Evolutionary conservation across 495 filamentous ascomycete species (phyloP).

Genomic region (Alectoria sarmentosa): DNA sequence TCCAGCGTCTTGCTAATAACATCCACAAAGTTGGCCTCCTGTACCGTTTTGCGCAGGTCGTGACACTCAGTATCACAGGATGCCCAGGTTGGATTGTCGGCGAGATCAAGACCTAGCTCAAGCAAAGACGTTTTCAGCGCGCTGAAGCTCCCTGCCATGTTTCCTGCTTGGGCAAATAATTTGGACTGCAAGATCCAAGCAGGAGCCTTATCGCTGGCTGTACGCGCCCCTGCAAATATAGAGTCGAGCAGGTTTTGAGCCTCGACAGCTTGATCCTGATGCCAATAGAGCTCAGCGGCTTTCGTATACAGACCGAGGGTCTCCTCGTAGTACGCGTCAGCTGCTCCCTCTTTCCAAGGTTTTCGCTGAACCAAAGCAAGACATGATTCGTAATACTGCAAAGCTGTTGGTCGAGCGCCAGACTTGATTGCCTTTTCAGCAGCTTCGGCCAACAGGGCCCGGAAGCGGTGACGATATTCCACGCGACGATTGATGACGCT

Average conservation of each 20-base stretch:
- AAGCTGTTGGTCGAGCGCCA: conserved; percentile 69
- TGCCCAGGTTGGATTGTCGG: conserved; percentile 58
- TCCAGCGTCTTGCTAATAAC: conserved; percentile 45
- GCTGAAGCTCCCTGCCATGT: conserved; percentile 59
- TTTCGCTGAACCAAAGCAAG: conserved; percentile 69
- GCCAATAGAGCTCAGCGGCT: conserved; percentile 75
- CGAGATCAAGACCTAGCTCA: conserved; percentile 58
- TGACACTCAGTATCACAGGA: conserved; percentile 68
- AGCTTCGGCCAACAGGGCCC: conserved; percentile 67
- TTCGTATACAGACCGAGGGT: conserved; percentile 66
- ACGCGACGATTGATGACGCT: conserved; percentile 63
- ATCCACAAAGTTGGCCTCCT: conserved; percentile 49
- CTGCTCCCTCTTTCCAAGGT: conserved; percentile 61
- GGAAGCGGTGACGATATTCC: conserved; percentile 51
- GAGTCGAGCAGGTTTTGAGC: conserved; percentile 57
- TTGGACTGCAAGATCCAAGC: conserved; percentile 73
- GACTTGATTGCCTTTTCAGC: conserved; percentile 70
- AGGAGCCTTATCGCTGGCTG: conserved; percentile 65
- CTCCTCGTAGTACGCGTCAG: conserved; percentile 81
- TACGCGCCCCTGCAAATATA: conserved; percentile 58
- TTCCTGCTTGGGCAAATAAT: conserved; percentile 63
- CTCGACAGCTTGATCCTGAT: conserved; percentile 57
- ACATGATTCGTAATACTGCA: conserved; percentile 69
- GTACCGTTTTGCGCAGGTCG: conserved; percentile 49
- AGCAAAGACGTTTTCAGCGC: conserved; percentile 59